phyloP scores from a whole-genome alignment of 2,329 filamentous ascomycete species.

The Raffaelea deltoideospora region DNA sequence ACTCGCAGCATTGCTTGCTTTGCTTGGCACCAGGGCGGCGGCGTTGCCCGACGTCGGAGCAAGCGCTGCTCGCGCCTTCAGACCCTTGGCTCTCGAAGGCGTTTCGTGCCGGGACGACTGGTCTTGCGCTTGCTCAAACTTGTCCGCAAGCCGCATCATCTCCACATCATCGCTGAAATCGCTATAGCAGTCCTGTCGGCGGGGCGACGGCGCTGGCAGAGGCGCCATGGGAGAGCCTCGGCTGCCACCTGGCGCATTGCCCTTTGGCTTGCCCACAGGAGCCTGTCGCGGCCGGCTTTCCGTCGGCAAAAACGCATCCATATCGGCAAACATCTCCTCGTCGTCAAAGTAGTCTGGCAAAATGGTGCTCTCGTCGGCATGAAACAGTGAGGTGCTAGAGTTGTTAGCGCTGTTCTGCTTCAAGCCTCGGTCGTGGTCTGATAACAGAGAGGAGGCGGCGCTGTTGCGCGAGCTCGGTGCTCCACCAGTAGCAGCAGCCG shows the following conservation, averaged over 20 bases:
- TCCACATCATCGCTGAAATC: conserved; percentile 22
- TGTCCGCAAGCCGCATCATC: conserved; percentile 35
- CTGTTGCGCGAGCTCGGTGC: neutral
- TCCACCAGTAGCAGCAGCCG: neutral
- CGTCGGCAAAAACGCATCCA: no score
- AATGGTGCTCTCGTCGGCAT: neutral
- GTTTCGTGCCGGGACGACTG: conserved; percentile 15
- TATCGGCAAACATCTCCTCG: conserved; percentile 9
- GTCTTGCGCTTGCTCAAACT: conserved; percentile 32
- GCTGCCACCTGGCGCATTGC: neutral
- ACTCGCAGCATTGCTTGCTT: conserved; percentile 16
- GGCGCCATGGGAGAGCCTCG: no score
- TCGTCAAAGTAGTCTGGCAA: conserved; percentile 11
- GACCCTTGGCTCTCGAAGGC: conserved; percentile 8
- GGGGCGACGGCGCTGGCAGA: no score
- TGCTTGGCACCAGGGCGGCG: conserved; percentile 19
- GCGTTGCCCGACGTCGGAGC: conserved; percentile 34
- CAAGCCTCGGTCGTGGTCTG: neutral
- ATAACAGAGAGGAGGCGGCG: no score
- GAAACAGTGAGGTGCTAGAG: neutral
- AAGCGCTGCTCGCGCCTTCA: conserved; percentile 23
- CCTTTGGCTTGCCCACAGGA: no score
- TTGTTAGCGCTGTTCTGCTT: neutral
- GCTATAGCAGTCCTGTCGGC: conserved; percentile 9
- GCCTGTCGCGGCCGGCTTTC: no score